Conservation (phyloP, 371 early-diverging fungal species). For the Syncephalastrum monosporum region DNA sequence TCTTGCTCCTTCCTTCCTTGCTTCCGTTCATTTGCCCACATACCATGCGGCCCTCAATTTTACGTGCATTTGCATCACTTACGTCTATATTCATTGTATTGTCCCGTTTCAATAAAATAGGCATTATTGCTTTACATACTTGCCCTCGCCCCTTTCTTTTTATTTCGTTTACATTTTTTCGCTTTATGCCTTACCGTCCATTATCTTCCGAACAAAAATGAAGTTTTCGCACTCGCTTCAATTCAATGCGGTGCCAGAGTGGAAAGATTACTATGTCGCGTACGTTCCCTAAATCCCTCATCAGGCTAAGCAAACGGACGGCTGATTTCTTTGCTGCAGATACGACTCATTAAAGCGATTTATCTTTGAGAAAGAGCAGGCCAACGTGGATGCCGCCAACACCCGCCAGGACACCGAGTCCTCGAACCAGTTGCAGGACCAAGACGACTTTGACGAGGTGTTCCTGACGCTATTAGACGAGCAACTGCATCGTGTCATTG, state of each 20-base stretch:
- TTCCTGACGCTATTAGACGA: no score
- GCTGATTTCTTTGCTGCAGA: conserved; percentile 28
- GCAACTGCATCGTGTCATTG: no score
- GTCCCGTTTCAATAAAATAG: no score
- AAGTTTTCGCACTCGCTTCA: conserved; percentile 87
- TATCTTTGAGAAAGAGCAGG: conserved; percentile 84
- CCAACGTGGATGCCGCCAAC: conserved; percentile 52
- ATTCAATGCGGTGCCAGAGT: conserved; percentile 89
- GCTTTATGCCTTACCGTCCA: neutral
- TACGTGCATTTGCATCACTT: no score
- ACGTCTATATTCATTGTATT: no score
- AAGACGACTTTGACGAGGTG: no score
- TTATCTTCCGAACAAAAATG: conserved; percentile 45
- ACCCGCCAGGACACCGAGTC: no score
- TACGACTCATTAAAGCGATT: conserved; percentile 86
- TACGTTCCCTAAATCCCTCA: conserved; percentile 23
- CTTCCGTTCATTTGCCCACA: no score
- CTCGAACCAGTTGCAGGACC: no score
- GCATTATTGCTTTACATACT: no score
- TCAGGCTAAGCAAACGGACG: neutral
- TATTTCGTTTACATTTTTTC: conserved; percentile 1
- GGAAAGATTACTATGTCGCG: conserved; percentile 78
- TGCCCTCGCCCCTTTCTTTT: neutral
- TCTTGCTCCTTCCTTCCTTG: no score
- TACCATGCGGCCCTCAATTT: no score